A percentile compares a stretch with the other conserved stretches of the same genome.
Evolutionary conservation across 805 yeast species (phyloP).

Genomic region (Saitoella complicata): DNA sequence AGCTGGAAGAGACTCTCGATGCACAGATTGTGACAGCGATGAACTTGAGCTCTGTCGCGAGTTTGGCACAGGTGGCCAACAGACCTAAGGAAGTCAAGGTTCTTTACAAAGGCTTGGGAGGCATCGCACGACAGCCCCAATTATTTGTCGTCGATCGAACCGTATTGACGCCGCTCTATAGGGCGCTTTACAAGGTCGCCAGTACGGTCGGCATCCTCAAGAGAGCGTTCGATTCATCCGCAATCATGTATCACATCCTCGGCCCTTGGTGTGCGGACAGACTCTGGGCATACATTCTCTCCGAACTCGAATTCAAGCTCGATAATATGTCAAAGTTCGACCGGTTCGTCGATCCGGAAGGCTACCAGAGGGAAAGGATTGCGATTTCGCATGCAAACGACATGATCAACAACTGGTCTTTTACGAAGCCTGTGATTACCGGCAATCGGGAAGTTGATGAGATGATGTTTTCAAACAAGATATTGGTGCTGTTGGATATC

Average conservation of each 20-base stretch:
- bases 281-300: not conserved
- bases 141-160: no score
- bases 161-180: no score
- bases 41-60: not conserved
- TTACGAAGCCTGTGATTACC: no score
- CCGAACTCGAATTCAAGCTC: no score
- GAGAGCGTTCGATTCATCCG: no score
- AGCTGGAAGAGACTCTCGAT: not conserved
- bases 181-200: no score
- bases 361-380: not conserved
- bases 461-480: slow-evolving; percentile 2
- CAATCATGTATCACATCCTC: no score
- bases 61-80: not conserved
- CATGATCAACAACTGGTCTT: no score
- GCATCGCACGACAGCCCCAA: no score
- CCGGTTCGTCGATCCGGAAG: not conserved
- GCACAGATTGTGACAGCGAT: not conserved
- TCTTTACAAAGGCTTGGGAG: no score
- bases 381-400: not conserved
- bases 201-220: no score
- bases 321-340: no score
- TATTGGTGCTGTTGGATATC: not conserved
- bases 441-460: not conserved
- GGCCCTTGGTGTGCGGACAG: slow-evolving; percentile 6
- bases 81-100: not conserved